phyloP scores from a whole-genome alignment of 331 rosid genomes.

The Acacia pycnantha region DNA sequence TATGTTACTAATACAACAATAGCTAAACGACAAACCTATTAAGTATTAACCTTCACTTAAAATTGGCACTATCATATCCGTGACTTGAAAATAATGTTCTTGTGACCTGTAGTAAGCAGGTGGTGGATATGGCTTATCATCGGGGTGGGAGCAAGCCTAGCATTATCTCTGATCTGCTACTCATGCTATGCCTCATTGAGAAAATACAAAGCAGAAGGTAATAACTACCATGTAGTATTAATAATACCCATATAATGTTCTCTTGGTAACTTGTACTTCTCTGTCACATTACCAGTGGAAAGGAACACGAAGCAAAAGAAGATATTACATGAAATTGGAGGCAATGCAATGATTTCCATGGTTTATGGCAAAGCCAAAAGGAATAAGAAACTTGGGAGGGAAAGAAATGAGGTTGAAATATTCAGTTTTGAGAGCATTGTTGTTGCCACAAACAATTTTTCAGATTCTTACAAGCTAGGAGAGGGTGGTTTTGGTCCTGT shows the following conservation, averaged over 20 bases:
- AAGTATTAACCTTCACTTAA: not conserved
- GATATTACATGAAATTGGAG: constrained; percentile 32
- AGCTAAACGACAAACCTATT: not conserved
- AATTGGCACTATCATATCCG: not conserved
- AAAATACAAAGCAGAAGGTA: constrained; percentile 17
- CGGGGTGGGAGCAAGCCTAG: constrained; percentile 17
- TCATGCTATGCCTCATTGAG: constrained; percentile 14
- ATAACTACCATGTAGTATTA: no score
- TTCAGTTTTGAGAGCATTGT: constrained; percentile 41
- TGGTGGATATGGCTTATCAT: constrained; percentile 16
- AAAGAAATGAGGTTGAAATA: constrained; percentile 34
- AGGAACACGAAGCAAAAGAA: constrained; percentile 4
- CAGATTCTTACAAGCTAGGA: constrained; percentile 31
- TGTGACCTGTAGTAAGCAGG: not conserved
- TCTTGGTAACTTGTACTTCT: not conserved
- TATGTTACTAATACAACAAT: not conserved
- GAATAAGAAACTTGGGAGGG: not conserved
- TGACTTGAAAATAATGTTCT: not conserved
- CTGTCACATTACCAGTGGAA: constrained; percentile 6
- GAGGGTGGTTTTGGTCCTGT: constrained; percentile 52
- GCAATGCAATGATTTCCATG: constrained; percentile 11
- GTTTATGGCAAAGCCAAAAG: constrained; percentile 14
- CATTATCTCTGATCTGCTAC: constrained; percentile 10
- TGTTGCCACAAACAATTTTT: constrained; percentile 42
- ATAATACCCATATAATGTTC: not conserved